Percentiles rank a stretch among this genome's conserved stretches.
These are phyloP conservation scores for Leptomonas pyrrhocoris DNA, from an alignment of 208 protist species.

Conservation along the genomic window DNA sequence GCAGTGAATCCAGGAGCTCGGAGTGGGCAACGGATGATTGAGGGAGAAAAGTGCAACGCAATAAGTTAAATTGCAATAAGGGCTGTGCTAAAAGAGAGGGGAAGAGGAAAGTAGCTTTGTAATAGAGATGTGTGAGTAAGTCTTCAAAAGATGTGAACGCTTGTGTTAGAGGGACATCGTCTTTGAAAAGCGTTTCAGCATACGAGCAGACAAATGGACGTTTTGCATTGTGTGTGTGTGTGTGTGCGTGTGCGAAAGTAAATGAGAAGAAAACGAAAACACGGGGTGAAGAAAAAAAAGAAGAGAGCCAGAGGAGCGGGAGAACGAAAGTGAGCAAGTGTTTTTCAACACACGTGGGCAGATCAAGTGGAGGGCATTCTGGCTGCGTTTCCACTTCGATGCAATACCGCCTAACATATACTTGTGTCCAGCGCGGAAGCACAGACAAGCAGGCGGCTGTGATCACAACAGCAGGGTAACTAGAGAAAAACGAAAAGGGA, in stretches of 20 bases:
- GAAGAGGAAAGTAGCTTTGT: conserved; percentile 3
- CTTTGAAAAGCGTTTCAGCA: conserved; percentile 4
- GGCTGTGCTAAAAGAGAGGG: not conserved
- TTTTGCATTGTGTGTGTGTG: not conserved
- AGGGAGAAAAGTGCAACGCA: not conserved
- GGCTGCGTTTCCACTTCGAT: too few species aligned
- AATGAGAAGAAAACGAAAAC: too few species aligned
- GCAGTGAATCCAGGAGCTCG: too few species aligned
- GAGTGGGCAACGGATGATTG: not conserved
- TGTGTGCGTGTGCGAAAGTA: not conserved
- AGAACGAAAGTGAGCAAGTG: too few species aligned
- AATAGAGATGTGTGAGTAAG: conserved; percentile 12
- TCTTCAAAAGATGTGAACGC: not conserved
- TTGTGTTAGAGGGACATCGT: conserved; percentile 20
- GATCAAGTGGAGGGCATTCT: too few species aligned
- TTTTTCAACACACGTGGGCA: too few species aligned
- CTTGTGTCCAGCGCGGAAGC: too few species aligned
- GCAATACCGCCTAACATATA: too few species aligned
- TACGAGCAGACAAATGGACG: not conserved
- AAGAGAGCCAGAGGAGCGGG: too few species aligned
- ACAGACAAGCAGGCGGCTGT: too few species aligned
- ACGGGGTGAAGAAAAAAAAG: not conserved
- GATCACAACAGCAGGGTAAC: too few species aligned
- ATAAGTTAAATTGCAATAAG: not conserved
- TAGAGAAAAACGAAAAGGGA: too few species aligned